These are phyloP conservation scores for Peniophora sp. DNA, from an alignment of 1,284 basidiomycete species.

Conservation along the genomic window DNA sequence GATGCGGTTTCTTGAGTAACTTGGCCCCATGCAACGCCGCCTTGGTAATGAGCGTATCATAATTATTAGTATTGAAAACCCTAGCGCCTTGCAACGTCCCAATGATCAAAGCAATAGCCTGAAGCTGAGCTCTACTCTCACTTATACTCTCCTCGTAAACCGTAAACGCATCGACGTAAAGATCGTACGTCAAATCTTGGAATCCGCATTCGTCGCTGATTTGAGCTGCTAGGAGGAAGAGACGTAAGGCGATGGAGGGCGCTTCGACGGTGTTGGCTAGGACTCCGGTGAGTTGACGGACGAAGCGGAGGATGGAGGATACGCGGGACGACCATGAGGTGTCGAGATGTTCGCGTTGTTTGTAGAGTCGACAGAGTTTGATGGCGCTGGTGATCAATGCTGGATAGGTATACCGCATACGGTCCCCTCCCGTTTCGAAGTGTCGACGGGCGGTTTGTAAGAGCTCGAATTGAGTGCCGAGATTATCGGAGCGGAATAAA, in stretches of 20 bases:
- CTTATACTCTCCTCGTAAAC: slow-evolving; percentile 95
- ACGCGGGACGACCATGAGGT: slow-evolving; percentile 80
- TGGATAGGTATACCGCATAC: slow-evolving; percentile 92
- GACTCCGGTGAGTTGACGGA: slow-evolving; percentile 85
- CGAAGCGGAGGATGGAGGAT: slow-evolving; percentile 82
- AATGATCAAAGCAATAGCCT: slow-evolving; percentile 90
- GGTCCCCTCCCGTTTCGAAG: slow-evolving; percentile 85
- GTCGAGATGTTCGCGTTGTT: slow-evolving; percentile 67
- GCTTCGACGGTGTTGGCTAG: slow-evolving; percentile 89
- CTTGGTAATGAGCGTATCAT: slow-evolving; percentile 93
- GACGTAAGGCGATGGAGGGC: slow-evolving; percentile 79
- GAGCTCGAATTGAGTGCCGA: slow-evolving; percentile 85
- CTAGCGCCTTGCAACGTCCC: slow-evolving; percentile 77
- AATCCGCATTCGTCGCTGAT: slow-evolving; percentile 89
- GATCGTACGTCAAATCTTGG: slow-evolving; percentile 90
- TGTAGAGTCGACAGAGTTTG: slow-evolving; percentile 85
- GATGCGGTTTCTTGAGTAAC: slow-evolving; percentile 92
- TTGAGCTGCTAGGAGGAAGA: slow-evolving; percentile 92
- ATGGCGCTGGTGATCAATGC: slow-evolving; percentile 87
- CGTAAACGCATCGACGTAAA: slow-evolving; percentile 92
- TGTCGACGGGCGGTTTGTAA: slow-evolving; percentile 83
- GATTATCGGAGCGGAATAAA: slow-evolving; percentile 78
- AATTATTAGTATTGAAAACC: slow-evolving; percentile 87
- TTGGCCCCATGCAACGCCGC: slow-evolving; percentile 92
- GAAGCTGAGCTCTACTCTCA: slow-evolving; percentile 85